Conservation (phyloP, 179 eudicot genomes). For the Heliamphora pulchella region DNA sequence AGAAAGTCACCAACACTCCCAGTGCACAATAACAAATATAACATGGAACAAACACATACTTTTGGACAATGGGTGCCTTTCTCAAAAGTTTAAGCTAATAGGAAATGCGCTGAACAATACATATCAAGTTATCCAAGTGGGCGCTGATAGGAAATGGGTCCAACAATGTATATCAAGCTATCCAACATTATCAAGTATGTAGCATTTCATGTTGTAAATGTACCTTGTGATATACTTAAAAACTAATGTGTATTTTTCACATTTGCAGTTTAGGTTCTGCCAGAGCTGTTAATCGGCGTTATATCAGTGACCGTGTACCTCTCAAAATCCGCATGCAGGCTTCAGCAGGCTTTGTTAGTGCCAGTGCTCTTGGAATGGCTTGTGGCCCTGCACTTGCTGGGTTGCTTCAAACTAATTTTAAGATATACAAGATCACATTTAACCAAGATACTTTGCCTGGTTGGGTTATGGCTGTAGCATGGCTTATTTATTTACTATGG, state of each 20-base stretch:
- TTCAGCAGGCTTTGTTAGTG: constrained; percentile 86
- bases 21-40: too few relatives aligned
- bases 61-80: too few relatives aligned
- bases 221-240: not conserved
- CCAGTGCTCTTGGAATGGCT: constrained; percentile 95
- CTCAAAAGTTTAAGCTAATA: too few relatives aligned
- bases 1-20: too few relatives aligned
- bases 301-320: constrained; percentile 86
- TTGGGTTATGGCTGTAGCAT: constrained; percentile 76
- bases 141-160: too few relatives aligned
- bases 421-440: constrained; percentile 51
- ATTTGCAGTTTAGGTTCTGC: constrained; percentile 75
- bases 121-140: too few relatives aligned
- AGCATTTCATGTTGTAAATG: constrained; percentile 1
- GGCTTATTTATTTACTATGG: constrained; percentile 64
- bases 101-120: too few relatives aligned
- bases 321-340: constrained; percentile 78
- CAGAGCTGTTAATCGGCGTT: constrained; percentile 79
- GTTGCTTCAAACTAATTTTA: constrained; percentile 58
- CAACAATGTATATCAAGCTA: too few relatives aligned
- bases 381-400: constrained; percentile 91
- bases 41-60: too few relatives aligned
- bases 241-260: not conserved
- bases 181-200: not conserved
- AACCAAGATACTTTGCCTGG: constrained; percentile 72